These are phyloP conservation scores for Phytopythium montanum DNA, from an alignment of 352 stramenopile species.

Conservation along the genomic window DNA sequence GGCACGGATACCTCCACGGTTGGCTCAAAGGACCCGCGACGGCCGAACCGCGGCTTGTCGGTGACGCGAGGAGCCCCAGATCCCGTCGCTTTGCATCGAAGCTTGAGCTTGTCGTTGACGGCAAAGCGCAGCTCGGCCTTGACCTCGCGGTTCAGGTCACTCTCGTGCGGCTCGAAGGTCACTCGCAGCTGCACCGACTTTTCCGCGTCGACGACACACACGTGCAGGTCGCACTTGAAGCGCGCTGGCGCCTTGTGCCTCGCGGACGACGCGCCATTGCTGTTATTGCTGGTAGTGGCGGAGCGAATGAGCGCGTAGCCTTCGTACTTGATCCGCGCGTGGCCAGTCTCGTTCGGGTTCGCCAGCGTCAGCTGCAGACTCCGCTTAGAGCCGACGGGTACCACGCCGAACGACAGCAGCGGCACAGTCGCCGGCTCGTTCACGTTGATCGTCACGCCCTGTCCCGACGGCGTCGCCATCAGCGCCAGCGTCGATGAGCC, in stretches of 20 bases:
- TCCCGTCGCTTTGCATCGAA: constrained; percentile 48
- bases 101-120: constrained; percentile 54
- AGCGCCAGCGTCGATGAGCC: background rate
- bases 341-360: constrained; percentile 57
- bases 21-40: constrained; percentile 1
- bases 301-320: constrained; percentile 39
- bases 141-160: constrained; percentile 39
- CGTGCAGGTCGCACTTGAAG: constrained; percentile 71
- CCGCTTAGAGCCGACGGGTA: constrained; percentile 42
- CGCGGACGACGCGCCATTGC: constrained; percentile 5
- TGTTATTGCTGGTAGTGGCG: background rate
- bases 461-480: background rate
- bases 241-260: constrained; percentile 18
- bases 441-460: constrained; percentile 32
- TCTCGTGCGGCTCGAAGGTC: constrained; percentile 48
- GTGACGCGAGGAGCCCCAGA: constrained; percentile 16
- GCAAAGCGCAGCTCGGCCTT: constrained; percentile 49
- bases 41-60: constrained; percentile 23
- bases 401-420: constrained; percentile 47
- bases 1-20: constrained; percentile 3
- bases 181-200: constrained; percentile 52
- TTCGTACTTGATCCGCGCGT: constrained; percentile 68
- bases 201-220: constrained; percentile 62
- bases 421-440: constrained; percentile 36
- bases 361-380: constrained; percentile 44